Evolutionary conservation across 805 yeast species (phyloP).

Genomic region (Candida loeiensis): DNA sequence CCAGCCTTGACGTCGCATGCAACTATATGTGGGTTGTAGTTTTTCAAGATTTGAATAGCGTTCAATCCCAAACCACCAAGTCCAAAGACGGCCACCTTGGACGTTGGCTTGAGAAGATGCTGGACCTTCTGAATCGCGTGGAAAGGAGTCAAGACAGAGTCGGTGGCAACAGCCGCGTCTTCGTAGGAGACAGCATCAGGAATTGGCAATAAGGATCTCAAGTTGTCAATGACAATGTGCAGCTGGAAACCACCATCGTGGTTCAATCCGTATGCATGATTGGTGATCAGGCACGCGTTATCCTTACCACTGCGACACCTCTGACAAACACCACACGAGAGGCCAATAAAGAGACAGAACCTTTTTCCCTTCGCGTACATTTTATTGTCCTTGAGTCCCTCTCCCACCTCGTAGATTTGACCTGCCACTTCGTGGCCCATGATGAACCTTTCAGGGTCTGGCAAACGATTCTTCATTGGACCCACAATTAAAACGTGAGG

Average conservation of each 20-base stretch:
- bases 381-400: slow-evolving; percentile 18
- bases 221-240: slow-evolving; percentile 34
- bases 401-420: slow-evolving; percentile 30
- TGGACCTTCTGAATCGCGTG: slow-evolving; percentile 39
- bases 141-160: slow-evolving; percentile 42
- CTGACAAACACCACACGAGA: slow-evolving; percentile 34
- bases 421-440: slow-evolving; percentile 49
- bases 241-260: slow-evolving; percentile 42
- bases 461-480: slow-evolving; percentile 12
- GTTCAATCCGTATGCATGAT: slow-evolving; percentile 32
- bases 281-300: slow-evolving; percentile 22
- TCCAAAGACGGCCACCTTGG: slow-evolving; percentile 38
- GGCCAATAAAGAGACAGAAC: slow-evolving; percentile 25
- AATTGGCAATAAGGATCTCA: slow-evolving; percentile 34
- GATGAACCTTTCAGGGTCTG: slow-evolving; percentile 28
- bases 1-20: slow-evolving; percentile 32
- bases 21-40: slow-evolving; percentile 31
- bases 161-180: slow-evolving; percentile 40
- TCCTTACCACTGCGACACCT: slow-evolving; percentile 36
- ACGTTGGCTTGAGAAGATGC: slow-evolving; percentile 25
- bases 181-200: slow-evolving; percentile 38
- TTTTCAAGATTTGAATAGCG: slow-evolving; percentile 37
- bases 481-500: slow-evolving; percentile 29
- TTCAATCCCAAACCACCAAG: slow-evolving; percentile 43
- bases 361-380: slow-evolving; percentile 29